phyloP scores from a whole-genome alignment of 208 protist genomes.

The Wallacemonas sp. region DNA sequence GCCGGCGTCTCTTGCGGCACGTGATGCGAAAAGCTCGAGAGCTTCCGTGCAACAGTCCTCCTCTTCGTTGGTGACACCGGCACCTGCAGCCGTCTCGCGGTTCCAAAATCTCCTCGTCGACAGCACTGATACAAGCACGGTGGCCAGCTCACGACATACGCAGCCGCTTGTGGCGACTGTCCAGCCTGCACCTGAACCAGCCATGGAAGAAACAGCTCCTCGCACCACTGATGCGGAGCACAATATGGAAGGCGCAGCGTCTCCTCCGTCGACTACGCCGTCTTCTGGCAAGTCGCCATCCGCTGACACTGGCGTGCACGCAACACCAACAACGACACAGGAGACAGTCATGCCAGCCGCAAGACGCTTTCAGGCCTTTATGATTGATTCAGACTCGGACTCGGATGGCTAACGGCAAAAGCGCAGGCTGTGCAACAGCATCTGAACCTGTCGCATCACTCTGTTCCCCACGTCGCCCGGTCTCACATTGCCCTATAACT shows the following conservation, averaged over 20 bases:
- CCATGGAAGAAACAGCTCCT: too few species aligned
- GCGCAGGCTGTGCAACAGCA: too few species aligned
- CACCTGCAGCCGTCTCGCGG: constrained; percentile 15
- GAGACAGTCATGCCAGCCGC: not conserved
- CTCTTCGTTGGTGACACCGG: too few species aligned
- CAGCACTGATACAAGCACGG: constrained; percentile 1
- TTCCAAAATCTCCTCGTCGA: constrained; percentile 20
- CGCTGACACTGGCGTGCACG: not conserved
- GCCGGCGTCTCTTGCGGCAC: not conserved
- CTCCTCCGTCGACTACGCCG: not conserved
- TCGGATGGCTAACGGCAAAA: constrained; percentile 20
- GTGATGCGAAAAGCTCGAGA: too few species aligned
- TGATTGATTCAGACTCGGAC: constrained; percentile 36
- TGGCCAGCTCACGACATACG: not conserved
- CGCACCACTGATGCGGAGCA: too few species aligned
- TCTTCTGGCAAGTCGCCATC: not conserved
- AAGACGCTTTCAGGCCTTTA: constrained; percentile 7
- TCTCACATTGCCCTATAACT: too few species aligned
- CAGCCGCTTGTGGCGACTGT: not conserved
- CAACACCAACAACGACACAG: not conserved
- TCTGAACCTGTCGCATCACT: too few species aligned
- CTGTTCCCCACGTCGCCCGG: too few species aligned
- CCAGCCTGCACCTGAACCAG: too few species aligned
- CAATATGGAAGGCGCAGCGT: too few species aligned
- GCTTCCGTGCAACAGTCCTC: too few species aligned